phyloP scores from a whole-genome alignment of 2,329 filamentous ascomycete genomes.

The Ceratocystis papillata region DNA sequence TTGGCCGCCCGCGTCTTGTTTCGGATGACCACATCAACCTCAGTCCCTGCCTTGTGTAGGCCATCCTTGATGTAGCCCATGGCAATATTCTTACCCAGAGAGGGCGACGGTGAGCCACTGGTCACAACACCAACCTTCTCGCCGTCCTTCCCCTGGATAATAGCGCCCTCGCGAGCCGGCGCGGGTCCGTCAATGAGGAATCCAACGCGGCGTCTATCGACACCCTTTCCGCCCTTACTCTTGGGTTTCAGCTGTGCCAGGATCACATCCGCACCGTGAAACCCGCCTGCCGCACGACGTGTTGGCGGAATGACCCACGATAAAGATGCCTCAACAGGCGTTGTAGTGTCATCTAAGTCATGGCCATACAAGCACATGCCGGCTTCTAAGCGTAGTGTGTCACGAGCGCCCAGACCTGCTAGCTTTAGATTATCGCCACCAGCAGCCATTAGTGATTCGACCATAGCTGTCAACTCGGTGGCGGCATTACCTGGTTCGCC shows the following conservation, averaged over 20 bases:
- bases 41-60: slow-evolving; percentile 71
- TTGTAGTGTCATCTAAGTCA: slow-evolving; percentile 72
- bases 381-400: slow-evolving; percentile 86
- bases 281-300: slow-evolving; percentile 56
- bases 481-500: slow-evolving; percentile 50
- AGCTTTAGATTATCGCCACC: slow-evolving; percentile 59
- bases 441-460: slow-evolving; percentile 56
- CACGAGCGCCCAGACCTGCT: slow-evolving; percentile 79
- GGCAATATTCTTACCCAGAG: slow-evolving; percentile 78
- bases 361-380: slow-evolving; percentile 99
- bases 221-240: slow-evolving; percentile 60
- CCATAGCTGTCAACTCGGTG: slow-evolving; percentile 38
- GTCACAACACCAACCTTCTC: slow-evolving; percentile 69
- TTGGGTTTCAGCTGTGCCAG: slow-evolving; percentile 63
- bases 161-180: slow-evolving; percentile 78
- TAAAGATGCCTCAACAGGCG: slow-evolving; percentile 47
- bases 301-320: slow-evolving; percentile 77
- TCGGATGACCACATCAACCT: slow-evolving; percentile 65
- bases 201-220: slow-evolving; percentile 64
- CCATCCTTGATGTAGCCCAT: slow-evolving; percentile 87
- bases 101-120: slow-evolving; percentile 81
- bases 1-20: slow-evolving; percentile 64
- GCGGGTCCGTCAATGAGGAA: slow-evolving; percentile 66
- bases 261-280: slow-evolving; percentile 73
- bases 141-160: slow-evolving; percentile 56